Percentiles rank a stretch among this genome's conserved stretches.
Conservation (phyloP, 2,329 filamentous ascomycete genomes). For the Colletotrichum endophyticum region DNA sequence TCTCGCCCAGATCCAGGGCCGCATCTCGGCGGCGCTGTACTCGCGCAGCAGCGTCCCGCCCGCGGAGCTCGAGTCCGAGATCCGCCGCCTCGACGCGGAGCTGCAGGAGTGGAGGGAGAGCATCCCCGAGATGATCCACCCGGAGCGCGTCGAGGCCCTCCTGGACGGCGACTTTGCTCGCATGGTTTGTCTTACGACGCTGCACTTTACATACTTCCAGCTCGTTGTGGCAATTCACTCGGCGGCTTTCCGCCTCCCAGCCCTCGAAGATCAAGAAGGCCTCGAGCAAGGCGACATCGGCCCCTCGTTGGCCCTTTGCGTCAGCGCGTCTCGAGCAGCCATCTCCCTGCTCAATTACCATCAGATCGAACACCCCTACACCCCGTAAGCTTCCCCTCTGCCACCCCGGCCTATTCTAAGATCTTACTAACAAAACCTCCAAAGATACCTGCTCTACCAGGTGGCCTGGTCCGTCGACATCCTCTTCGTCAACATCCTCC, state of each 20-base stretch:
- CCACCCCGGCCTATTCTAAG: accelerated
- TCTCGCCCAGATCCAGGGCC: conserved; percentile 11
- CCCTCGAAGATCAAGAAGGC: conserved; percentile 5
- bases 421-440: neutral
- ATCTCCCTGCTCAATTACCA: conserved; percentile 15
- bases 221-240: conserved; percentile 15
- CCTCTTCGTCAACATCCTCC: conserved; percentile 12
- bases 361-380: conserved; percentile 4
- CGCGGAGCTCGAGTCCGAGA: conserved; percentile 12
- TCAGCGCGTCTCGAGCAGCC: conserved; percentile 9
- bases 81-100: conserved; percentile 5
- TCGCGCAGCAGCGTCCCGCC: neutral
- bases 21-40: neutral
- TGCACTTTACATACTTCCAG: conserved; percentile 18
- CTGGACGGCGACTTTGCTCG: conserved; percentile 10
- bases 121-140: conserved; percentile 15
- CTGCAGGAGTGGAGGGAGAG: conserved; percentile 15
- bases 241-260: neutral
- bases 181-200: neutral
- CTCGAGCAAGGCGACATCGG: neutral
- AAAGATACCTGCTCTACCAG: conserved; percentile 5
- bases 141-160: conserved; percentile 4
- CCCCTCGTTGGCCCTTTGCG: neutral
- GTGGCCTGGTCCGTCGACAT: conserved; percentile 16
- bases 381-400: neutral